Evolutionary conservation across 2,329 filamentous ascomycete species (phyloP), one percentile per base, ranked within the genome.

Genomic region (Huntiella abstrusa): DNA sequence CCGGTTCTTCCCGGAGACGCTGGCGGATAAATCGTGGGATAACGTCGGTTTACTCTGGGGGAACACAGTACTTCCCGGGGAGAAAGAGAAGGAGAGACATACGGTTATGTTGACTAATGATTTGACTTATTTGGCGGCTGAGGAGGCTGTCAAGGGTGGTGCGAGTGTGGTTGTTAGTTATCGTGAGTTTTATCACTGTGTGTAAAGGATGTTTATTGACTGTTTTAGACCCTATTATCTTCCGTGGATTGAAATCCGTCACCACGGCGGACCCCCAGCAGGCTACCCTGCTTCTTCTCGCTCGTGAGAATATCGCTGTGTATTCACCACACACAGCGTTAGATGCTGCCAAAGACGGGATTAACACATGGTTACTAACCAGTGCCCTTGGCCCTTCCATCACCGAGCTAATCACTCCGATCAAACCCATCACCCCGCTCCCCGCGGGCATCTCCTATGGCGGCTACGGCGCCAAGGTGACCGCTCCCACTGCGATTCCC

Each of bases 261-360:
- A 93, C 84, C 33, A 73, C 86, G 41, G 71, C 71, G 51, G 83
- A 98, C 58, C 73, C 84, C 7, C 91, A 96, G 60, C 91, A 98
- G 59, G 73, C 78, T 38, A 83, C 83, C 5, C 73, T 98, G 32
- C 70, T 98, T 3, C 74, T 80, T 39, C 72, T 98, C 10, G 82
- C 80, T 41, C 81, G 83, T 52, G 77, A 83, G 59, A 87, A 88
- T 33, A 85, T 98, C 55, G 92, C 86, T 53, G 86, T 98, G 48
- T 98, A 96, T 67, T 86, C 81, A 53, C 91, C 91, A 0, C 91
- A 98, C 63, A 98, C 91, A 0, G 88, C 91, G 11, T 76, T 96
- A 38, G 91, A 98, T 61, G 85, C 85, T 35, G 83, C 83, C 1
- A 75, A 77, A 1, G 75, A 78, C 13, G 91, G 91, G 3, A 74